phyloP scores from a whole-genome alignment of 108 stramenopile genomes.

The Asterionellopsis glacialis region DNA sequence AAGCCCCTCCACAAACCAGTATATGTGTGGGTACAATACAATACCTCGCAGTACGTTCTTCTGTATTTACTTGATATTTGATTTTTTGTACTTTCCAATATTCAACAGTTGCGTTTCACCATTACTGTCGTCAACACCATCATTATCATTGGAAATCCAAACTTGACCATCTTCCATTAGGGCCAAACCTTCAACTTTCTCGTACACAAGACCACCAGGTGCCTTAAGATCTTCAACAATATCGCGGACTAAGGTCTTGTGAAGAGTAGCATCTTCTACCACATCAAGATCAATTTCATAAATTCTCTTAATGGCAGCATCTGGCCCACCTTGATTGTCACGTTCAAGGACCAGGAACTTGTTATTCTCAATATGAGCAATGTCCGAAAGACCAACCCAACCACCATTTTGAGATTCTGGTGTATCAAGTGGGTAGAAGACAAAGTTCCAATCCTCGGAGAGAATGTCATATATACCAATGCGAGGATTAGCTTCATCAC shows the following conservation, averaged over 20 bases:
- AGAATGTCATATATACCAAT: slow-evolving; percentile 49
- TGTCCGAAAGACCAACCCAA: slow-evolving; percentile 73
- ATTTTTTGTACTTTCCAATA: too few species aligned
- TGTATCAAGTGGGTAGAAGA: slow-evolving; percentile 54
- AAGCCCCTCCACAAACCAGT: too few species aligned
- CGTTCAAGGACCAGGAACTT: slow-evolving; percentile 62
- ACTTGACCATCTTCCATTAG: slow-evolving; percentile 30
- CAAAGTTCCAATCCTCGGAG: slow-evolving; percentile 36
- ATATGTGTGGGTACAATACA: too few species aligned
- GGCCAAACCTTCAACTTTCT: slow-evolving; percentile 70
- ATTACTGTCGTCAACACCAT: slow-evolving; percentile 63
- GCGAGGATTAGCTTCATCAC: slow-evolving; percentile 38
- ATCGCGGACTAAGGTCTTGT: slow-evolving; percentile 44
- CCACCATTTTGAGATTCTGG: slow-evolving; percentile 55
- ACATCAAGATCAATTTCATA: slow-evolving; percentile 43
- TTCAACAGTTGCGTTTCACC: too few species aligned
- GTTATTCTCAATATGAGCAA: slow-evolving; percentile 37
- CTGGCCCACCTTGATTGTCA: slow-evolving; percentile 67
- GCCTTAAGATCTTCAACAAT: slow-evolving; percentile 21
- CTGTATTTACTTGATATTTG: too few species aligned
- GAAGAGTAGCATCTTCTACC: slow-evolving; percentile 7
- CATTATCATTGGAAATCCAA: slow-evolving; percentile 69
- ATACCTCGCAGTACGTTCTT: too few species aligned
- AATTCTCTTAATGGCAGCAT: slow-evolving; percentile 61
- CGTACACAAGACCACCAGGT: neutral